Base-by-base conservation (phyloP, 352 stramenopile species). In the Globisporangium middletonii region DNA sequence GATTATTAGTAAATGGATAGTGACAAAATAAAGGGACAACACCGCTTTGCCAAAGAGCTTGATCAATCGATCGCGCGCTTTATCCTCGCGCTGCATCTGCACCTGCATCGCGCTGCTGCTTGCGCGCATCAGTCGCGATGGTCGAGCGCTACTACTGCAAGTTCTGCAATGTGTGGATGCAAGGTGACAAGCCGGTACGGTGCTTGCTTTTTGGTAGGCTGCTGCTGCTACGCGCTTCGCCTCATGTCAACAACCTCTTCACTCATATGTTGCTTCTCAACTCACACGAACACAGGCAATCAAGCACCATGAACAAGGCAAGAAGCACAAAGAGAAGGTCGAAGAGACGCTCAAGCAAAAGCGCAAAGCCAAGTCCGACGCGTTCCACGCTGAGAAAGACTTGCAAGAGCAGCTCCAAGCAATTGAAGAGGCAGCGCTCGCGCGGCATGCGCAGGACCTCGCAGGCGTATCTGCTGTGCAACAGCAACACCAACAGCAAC, bases 121-220 rank as follows among this genome's bases (percentile, higher is more conserved):
- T 46, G 4, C 6, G 23, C 23, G 44, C 18, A 28, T 9, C 35
- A 33, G 46, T 28, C 38, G 50, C 23, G 12, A 92, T 92, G 82
- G 65, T 65, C 60, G 82, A 92, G 70, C 73, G 77, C 43, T 79
- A 95, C 57, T 89, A 84, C 62, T 95, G 86, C 82, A 88, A 88
- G 71, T 90, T 79, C 58, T 95, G 86, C 82, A 94, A 95, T 86
- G 77, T 73, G 51, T 95, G 86, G 86, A 88, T 88, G 69, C 83
- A 88, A 44, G 72, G 73, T 28, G 86, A 95, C 60, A 91, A 85
- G 65, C 53, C 75, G 53, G 80, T 91, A 45, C 50, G 79, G 60
- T 18, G 42, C 23, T 23, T 23, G 23, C 23, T 23, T 23, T 23
- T 23, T 23, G 23, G 23, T 23, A 23, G 23, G 23, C 23, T 23